Evolutionary conservation across 2,329 filamentous ascomycete species (phyloP).

Genomic region (Aureobasidium subglaciale): DNA sequence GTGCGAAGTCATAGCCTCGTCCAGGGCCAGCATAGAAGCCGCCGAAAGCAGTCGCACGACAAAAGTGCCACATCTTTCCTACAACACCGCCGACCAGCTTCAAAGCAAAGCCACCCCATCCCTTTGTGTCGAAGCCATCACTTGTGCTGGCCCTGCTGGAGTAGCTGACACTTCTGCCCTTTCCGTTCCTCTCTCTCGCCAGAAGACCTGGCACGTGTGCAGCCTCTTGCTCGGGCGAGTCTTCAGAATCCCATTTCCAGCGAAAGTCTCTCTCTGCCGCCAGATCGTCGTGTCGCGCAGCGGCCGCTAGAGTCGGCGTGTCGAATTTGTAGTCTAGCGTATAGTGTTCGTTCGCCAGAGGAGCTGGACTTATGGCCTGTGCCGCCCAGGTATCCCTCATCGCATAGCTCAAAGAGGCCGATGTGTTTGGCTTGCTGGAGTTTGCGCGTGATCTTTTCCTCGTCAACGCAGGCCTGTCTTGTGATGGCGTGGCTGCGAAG

Average conservation of each 20-base stretch:
- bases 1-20: constrained; percentile 56
- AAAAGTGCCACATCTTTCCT: constrained; percentile 80
- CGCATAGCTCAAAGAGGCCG: neutral
- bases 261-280: constrained; percentile 23
- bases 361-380: constrained; percentile 11
- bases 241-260: constrained; percentile 21
- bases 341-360: constrained; percentile 47
- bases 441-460: constrained; percentile 11
- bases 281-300: constrained; percentile 26
- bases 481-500: constrained; percentile 6
- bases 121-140: constrained; percentile 15
- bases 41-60: constrained; percentile 60
- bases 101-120: constrained; percentile 55
- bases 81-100: constrained; percentile 59
- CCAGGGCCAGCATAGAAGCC: constrained; percentile 87
- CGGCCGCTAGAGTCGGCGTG: constrained; percentile 34
- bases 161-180: constrained; percentile 11
- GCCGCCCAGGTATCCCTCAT: neutral
- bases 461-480: constrained; percentile 6
- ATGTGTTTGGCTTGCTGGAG: constrained; percentile 8
- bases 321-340: constrained; percentile 45
- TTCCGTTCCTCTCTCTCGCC: constrained; percentile 31
- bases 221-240: constrained; percentile 7
- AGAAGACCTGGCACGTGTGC: constrained; percentile 22
- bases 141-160: constrained; percentile 15